Base-by-base conservation (phyloP, 176 grass and related monocot genomes). In the Miscanthus lutarioriparius region DNA sequence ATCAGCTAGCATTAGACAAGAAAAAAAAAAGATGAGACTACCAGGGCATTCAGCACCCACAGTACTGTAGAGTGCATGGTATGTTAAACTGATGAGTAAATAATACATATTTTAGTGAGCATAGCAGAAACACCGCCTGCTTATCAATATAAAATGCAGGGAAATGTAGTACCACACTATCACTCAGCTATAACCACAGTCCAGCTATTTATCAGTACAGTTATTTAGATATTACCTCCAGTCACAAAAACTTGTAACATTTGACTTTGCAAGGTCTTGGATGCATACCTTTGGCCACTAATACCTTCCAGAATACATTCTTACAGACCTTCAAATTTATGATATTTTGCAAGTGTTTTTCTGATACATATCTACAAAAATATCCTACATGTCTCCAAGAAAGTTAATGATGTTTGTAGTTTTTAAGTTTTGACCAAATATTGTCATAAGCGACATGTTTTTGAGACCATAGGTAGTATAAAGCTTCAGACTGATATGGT, bases 331-430 rank as follows among this genome's bases (percentile, higher is more conserved):
- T 53, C 49, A 53, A 53, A 53, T 7, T 20, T 53, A 53, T 53
- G 16, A 53, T 53, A 53, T 35, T 35, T 35, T 35, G 33, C 93
- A 98, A 92, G 86, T 35, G 33, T 35, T 35, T 35, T 35, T 35
- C 16, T 53, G 8, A 53, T 53, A 53, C 49, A 53, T 53, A 20
- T 53, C 16, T 7, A 47, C 44, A 35, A 45, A 45, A 51, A 48
- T 6, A 19, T 19, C 48, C 47, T 19, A 51, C 48, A 51, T 51
- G 48, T 51, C 48, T 51, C 16, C 48, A 17, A 35, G 33, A 35
- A 35, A 35, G 33, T 16, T 48, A 49, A 49, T 5, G 47, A 49
- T 49, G 4, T 16, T 49, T 49, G 44, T 45, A 47, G 13, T 16
- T 49, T 49, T 49, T 17, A 17, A 6, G 47, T 49, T 49, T 47